Base-by-base conservation (phyloP, 2,329 filamentous ascomycete species). In the Monilinia vaccinii-corymbosi region DNA sequence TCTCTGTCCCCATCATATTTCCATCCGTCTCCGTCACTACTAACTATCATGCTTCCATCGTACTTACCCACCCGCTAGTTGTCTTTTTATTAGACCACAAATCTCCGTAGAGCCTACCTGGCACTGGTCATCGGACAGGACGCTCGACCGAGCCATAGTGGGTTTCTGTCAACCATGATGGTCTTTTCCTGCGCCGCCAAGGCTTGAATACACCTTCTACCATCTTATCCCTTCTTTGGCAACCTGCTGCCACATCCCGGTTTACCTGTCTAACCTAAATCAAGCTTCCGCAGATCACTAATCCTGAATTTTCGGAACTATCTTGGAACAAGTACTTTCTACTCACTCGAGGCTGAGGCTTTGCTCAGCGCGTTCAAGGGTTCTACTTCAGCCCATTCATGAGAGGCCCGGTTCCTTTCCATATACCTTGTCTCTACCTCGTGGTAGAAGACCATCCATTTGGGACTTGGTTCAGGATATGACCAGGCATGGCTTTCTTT, bases 381-480 rank as follows among this genome's bases (percentile, higher is more conserved):
- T 56, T 28, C 58, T 49, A 60, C 56, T 60, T 60, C 58, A 60
- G 58, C 58, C 58, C 51, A 53, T 56, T 50, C 53, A 28, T 32
- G 53, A 34, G 42, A 56, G 51, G 25, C 58, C 50, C 34, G 16
- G 50, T 60, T 45, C 34, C 23, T 28, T 21, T 48, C 34, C 40
- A 42, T 21, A 28, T 47, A 16, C 57, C 57, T 21, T 60, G 40
- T 47, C 57, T 34, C 23, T 21, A 62, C 61, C 45, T 62, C 57
- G 56, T 55, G 56, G 64, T 62, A 63, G 31, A 55, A 66, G 65
- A 69, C 66, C 64, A 67, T 60, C 63, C 56, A 64, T 68, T 68
- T 67, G 67, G 65, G 61, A 61, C 61, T 46, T 46, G 56, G 62
- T 64, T 49, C 61, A 58, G 60, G 60, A 45, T 42, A 32, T 60